A percentile compares a stretch with the other conserved stretches of the same genome.
phyloP scores from a whole-genome alignment of 306 rosid genomes.

The peach (Prunus persica) region DNA sequence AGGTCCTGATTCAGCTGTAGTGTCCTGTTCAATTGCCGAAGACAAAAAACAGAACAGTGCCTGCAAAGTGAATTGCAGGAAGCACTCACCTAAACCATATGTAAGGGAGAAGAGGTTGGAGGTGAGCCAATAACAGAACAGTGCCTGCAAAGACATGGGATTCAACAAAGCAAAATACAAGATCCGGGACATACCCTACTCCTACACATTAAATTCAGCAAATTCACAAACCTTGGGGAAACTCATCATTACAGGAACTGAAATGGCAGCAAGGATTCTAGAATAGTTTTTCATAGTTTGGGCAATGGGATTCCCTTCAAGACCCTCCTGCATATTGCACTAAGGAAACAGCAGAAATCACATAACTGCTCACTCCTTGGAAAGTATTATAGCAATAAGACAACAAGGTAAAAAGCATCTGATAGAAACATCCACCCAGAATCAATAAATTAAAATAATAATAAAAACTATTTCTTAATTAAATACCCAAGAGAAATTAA shows the following conservation, averaged over 20 bases:
- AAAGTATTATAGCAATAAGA: not conserved
- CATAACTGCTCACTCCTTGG: not conserved
- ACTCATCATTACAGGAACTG: slow-evolving; percentile 77
- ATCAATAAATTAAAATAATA: not conserved
- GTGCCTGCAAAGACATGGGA: slow-evolving; percentile 56
- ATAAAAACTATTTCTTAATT: not conserved
- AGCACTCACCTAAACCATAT: slow-evolving; percentile 71
- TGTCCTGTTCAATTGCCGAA: slow-evolving; percentile 39
- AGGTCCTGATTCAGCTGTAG: slow-evolving; percentile 25
- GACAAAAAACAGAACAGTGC: slow-evolving; percentile 21
- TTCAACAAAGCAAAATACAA: not conserved
- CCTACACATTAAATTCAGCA: not conserved
- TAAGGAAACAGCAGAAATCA: slow-evolving; percentile 29
- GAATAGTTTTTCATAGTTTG: slow-evolving; percentile 72
- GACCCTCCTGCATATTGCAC: slow-evolving; percentile 86
- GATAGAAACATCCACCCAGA: not conserved
- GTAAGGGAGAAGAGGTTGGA: slow-evolving; percentile 70
- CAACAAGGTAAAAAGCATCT: not conserved
- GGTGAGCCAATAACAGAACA: slow-evolving; percentile 93
- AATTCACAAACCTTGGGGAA: slow-evolving; percentile 67
- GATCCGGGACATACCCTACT: not conserved
- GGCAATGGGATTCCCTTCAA: slow-evolving; percentile 91
- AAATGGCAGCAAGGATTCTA: slow-evolving; percentile 72
- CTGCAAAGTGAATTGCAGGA: not conserved
- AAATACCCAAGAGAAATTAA: not conserved